Evolutionary conservation across 2,329 filamentous ascomycete genomes (phyloP).

Genomic region (Fusarium siculi): DNA sequence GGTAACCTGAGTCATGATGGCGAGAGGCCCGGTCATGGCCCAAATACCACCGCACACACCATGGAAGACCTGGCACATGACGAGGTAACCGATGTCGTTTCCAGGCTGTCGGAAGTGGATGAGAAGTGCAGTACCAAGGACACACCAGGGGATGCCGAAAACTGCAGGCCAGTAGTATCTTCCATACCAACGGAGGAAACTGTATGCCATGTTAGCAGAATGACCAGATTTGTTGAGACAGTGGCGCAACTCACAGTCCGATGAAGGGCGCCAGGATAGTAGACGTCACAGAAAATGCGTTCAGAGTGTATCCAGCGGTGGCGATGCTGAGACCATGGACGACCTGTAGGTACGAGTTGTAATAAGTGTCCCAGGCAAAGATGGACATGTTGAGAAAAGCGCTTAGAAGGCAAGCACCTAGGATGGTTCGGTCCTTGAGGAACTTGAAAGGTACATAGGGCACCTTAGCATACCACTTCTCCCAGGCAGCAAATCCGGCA

Average conservation of each 20-base stretch:
- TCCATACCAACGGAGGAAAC: conserved; percentile 59
- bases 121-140: conserved; percentile 60
- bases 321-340: conserved; percentile 60
- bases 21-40: conserved; percentile 48
- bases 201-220: neutral
- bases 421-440: conserved; percentile 59
- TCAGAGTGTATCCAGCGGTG: conserved; percentile 58
- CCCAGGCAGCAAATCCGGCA: conserved; percentile 64
- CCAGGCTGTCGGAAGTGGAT: conserved; percentile 48
- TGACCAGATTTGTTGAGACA: neutral
- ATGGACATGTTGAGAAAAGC: conserved; percentile 53
- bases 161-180: conserved; percentile 62
- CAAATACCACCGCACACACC: conserved; percentile 63
- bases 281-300: conserved; percentile 61
- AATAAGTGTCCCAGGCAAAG: conserved; percentile 58
- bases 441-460: conserved; percentile 59
- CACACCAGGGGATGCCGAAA: conserved; percentile 64
- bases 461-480: conserved; percentile 62
- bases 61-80: conserved; percentile 63
- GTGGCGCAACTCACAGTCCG: conserved; percentile 47
- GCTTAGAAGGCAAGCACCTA: conserved; percentile 57
- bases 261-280: conserved; percentile 59
- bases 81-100: conserved; percentile 55
- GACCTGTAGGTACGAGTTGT: conserved; percentile 62
- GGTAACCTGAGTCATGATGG: conserved; percentile 45